Base-by-base conservation (phyloP, 306 rosid genomes). In the Echinosophora koreensis region DNA sequence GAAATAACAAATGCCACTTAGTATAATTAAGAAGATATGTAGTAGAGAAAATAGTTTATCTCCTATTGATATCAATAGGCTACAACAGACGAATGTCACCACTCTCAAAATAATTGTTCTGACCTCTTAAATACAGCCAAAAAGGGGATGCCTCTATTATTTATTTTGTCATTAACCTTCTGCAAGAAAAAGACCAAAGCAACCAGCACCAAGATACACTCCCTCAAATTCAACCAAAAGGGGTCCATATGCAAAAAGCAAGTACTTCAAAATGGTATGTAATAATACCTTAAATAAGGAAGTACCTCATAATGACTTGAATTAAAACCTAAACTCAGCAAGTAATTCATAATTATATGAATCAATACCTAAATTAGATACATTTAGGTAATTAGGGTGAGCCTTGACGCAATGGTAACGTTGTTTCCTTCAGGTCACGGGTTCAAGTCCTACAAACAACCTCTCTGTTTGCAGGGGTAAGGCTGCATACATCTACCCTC, bases 321-420 rank as follows among this genome's bases (percentile, higher is more conserved):
- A 50, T 52, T n/a, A 16, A 51, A 13, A 82, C 66, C 13, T 50
- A 34, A 70, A 69, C 34, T 78, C 28, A 44, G 49, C 18, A 32
- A 82, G 51, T 42, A 47, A 12, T 44, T 15, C 30, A 30, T 4
- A 16, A 72, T 54, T 58, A 56, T 69, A 58, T 39, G 58, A 69
- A 56, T 63, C 9, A 34, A 61, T 68, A 85, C 81, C 82, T 69
- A 87, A 74, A 85, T 74, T 85, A 82, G 83, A 76, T 4, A 64
- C 79, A 22, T 22, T 1, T 22, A 22, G 22, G 22, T 22, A 22
- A 22, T 22, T 22, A 22, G 22, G 22, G 22, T 22, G 22, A 22
- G 22, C 22, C 22, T 22, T 22, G 22, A 22, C 22, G 22, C 22
- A 22, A 22, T 22, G 1, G 22, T 22, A 22, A 22, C 1, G 22